A percentile compares a stretch with the other conserved stretches of the same genome.
phyloP scores from a whole-genome alignment of 2,329 filamentous ascomycete species.

The Incumbomyces lentus region DNA sequence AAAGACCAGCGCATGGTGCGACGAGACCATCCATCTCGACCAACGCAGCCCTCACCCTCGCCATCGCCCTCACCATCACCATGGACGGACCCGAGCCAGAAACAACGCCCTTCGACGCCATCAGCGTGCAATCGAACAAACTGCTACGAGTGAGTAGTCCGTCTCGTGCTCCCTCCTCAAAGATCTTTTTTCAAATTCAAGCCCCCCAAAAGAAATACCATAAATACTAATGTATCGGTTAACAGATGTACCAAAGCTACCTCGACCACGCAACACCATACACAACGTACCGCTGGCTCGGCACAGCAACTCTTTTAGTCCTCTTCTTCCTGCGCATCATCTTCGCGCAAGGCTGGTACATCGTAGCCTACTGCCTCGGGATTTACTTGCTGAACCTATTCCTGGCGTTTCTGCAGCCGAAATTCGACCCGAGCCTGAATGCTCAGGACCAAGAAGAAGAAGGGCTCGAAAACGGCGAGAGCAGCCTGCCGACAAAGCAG shows the following conservation, averaged over 20 bases:
- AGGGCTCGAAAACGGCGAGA: slow-evolving; percentile 87
- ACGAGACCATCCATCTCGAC: slow-evolving; percentile 10
- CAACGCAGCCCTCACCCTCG: slow-evolving; percentile 8
- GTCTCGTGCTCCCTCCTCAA: too few species aligned
- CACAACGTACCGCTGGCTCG: slow-evolving; percentile 79
- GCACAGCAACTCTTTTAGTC: slow-evolving; percentile 64
- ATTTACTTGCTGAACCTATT: slow-evolving; percentile 99
- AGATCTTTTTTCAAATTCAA: too few species aligned
- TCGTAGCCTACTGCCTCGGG: slow-evolving; percentile 93
- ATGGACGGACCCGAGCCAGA: slow-evolving; percentile 88
- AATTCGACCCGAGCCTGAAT: slow-evolving; percentile 96
- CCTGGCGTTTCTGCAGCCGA: slow-evolving; percentile 94
- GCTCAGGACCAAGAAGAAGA: slow-evolving; percentile 90
- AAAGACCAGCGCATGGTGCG: neutral
- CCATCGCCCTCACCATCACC: slow-evolving; percentile 10
- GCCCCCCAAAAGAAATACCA: too few species aligned
- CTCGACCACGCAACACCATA: slow-evolving; percentile 90
- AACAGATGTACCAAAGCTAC: slow-evolving; percentile 82
- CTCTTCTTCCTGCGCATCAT: slow-evolving; percentile 85
- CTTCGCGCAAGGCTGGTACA: slow-evolving; percentile 95
- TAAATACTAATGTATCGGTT: neutral
- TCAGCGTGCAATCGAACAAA: slow-evolving; percentile 65
- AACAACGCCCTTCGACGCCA: slow-evolving; percentile 81
- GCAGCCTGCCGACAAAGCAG: slow-evolving; percentile 74
- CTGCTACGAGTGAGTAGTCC: slow-evolving; percentile 31